These are phyloP conservation scores for Musa schizocarpa DNA, from an alignment of 176 grass and related monocot species.

Conservation along the genomic window DNA sequence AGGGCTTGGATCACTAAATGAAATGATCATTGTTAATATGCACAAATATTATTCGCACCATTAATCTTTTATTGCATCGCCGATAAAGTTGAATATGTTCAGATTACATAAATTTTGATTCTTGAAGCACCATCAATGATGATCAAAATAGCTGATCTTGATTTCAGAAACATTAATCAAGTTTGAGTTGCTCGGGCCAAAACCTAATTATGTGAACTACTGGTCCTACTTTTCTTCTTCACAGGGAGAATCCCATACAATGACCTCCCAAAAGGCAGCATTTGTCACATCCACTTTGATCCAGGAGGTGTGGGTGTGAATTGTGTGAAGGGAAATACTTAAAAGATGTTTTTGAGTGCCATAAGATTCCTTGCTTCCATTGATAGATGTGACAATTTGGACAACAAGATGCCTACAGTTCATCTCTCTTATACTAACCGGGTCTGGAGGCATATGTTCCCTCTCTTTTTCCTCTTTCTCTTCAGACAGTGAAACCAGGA, in stretches of 20 bases:
- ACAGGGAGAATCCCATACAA: background rate
- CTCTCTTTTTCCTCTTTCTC: background rate
- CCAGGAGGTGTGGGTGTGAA: background rate
- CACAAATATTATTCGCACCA: too few relatives aligned
- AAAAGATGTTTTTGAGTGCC: conserved; percentile 10
- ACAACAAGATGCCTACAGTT: background rate
- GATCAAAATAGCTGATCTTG: too few relatives aligned
- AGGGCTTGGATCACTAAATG: too few relatives aligned
- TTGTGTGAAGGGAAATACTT: background rate
- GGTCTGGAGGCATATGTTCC: background rate
- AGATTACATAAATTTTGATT: too few relatives aligned
- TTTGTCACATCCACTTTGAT: conserved; percentile 11
- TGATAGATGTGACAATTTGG: conserved; percentile 8
- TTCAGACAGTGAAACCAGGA: background rate
- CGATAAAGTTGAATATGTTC: too few relatives aligned
- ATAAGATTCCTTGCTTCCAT: conserved; percentile 19
- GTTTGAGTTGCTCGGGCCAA: too few relatives aligned
- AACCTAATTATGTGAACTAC: too few relatives aligned
- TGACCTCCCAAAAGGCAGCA: conserved; percentile 2
- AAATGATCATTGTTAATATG: too few relatives aligned
- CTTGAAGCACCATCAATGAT: too few relatives aligned
- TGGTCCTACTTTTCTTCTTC: background rate
- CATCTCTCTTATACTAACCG: background rate
- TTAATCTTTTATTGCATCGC: too few relatives aligned
- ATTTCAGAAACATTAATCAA: too few relatives aligned